These are phyloP conservation scores for Zygoascus tannicola DNA, from an alignment of 805 yeast species.

Conservation along the genomic window DNA sequence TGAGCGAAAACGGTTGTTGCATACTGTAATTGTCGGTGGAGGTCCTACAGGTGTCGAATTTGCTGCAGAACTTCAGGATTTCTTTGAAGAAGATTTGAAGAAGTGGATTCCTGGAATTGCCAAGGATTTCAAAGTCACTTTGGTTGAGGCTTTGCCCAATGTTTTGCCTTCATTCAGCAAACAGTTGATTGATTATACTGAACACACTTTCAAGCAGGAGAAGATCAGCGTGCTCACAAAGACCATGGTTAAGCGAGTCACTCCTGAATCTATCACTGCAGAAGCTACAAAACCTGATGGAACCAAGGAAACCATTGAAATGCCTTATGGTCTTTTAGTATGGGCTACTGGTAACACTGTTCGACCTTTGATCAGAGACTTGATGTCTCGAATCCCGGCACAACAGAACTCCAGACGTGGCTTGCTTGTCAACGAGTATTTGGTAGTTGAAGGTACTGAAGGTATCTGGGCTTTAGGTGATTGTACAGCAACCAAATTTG, in stretches of 20 bases:
- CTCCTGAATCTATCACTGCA: conserved; percentile 59
- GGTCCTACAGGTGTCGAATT: conserved; percentile 88
- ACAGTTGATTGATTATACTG: conserved; percentile 54
- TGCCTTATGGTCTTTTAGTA: conserved; percentile 87
- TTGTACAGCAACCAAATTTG: conserved; percentile 79
- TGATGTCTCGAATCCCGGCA: conserved; percentile 55
- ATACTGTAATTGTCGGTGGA: conserved; percentile 92
- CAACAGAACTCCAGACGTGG: conserved; percentile 88
- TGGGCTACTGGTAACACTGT: conserved; percentile 98
- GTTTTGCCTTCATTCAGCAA: conserved; percentile 49
- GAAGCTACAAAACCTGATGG: conserved; percentile 62
- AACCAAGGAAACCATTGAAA: conserved; percentile 44
- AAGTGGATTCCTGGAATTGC: conserved; percentile 86
- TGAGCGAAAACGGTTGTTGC: conserved; percentile 76
- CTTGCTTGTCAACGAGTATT: conserved; percentile 69
- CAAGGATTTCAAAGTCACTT: conserved; percentile 69
- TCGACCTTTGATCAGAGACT: conserved; percentile 59
- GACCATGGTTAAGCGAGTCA: conserved; percentile 84
- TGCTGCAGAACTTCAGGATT: conserved; percentile 91
- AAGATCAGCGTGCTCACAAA: conserved; percentile 69
- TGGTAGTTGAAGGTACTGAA: conserved; percentile 72
- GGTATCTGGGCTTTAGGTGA: conserved; percentile 89
- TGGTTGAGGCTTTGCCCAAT: conserved; percentile 86
- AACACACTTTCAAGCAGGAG: conserved; percentile 57
- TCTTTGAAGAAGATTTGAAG: conserved; percentile 79